Conservation (phyloP, 768 basidiomycete genomes). For the Scleroderma bovista region DNA sequence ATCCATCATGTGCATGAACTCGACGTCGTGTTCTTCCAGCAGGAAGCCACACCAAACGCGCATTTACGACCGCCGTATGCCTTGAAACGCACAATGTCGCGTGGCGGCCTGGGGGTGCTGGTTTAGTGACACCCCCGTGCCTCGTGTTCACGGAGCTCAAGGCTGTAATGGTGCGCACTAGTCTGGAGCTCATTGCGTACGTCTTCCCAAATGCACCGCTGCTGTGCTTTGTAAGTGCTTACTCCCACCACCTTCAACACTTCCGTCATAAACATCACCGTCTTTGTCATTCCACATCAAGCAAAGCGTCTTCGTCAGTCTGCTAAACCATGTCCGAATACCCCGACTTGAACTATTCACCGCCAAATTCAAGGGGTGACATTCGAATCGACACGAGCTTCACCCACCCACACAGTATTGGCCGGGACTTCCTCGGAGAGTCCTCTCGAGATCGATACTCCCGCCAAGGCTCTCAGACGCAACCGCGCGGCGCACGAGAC, state of each 20-base stretch:
- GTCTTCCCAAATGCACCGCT: neutral
- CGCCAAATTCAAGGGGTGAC: slow-evolving; percentile 4
- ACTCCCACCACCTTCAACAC: slow-evolving; percentile 2
- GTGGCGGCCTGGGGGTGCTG: neutral
- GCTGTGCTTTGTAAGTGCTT: neutral
- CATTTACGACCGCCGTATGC: neutral
- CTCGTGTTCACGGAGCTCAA: slow-evolving; percentile 20
- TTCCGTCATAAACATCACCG: slow-evolving; percentile 1
- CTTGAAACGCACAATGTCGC: slow-evolving; percentile 1
- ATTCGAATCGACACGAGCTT: slow-evolving; percentile 29
- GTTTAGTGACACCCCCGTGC: slow-evolving; percentile 20
- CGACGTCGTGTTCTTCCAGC: slow-evolving; percentile 1
- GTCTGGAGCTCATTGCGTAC: slow-evolving; percentile 2
- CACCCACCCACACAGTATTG: slow-evolving; percentile 20
- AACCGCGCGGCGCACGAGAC: too few relatives aligned
- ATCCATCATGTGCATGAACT: neutral
- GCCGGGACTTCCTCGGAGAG: slow-evolving; percentile 23
- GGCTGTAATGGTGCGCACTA: slow-evolving; percentile 12
- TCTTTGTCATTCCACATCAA: neutral
- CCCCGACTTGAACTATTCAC: slow-evolving; percentile 11
- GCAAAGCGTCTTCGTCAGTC: neutral
- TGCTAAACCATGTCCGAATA: slow-evolving; percentile 20
- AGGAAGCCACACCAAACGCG: neutral
- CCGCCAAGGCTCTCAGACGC: slow-evolving; percentile 21
- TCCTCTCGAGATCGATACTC: slow-evolving; percentile 25